phyloP scores from a whole-genome alignment of 176 grass and related monocot genomes.

The Oryza coarctata region DNA sequence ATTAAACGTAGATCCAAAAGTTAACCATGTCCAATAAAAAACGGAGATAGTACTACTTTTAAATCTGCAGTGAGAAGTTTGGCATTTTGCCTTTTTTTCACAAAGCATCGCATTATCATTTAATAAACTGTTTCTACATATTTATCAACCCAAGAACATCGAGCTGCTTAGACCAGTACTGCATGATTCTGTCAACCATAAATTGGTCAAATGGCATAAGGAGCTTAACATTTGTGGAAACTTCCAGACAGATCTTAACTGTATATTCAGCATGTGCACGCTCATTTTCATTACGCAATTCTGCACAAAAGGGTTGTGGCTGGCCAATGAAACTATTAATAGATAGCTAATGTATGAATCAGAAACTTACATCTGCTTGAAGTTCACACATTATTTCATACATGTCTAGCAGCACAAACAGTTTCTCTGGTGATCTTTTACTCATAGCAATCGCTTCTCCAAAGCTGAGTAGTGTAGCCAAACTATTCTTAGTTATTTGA shows the following conservation, averaged over 20 bases:
- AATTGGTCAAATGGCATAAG: background rate
- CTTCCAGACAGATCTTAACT: background rate
- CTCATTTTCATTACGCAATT: background rate
- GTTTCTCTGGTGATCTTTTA: constrained; percentile 93
- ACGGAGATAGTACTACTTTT: too few species aligned
- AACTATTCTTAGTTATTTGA: constrained; percentile 79
- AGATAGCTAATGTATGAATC: background rate
- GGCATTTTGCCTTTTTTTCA: background rate
- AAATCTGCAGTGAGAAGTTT: background rate
- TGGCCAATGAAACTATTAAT: background rate
- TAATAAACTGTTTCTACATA: constrained; percentile 5
- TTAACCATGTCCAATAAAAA: too few species aligned
- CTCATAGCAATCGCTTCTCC: constrained; percentile 97
- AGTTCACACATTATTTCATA: constrained; percentile 98
- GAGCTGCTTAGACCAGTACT: background rate
- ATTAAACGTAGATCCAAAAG: too few species aligned
- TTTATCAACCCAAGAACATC: background rate
- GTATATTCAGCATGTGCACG: background rate
- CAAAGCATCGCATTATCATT: background rate
- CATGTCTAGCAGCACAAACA: constrained; percentile 96
- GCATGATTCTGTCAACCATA: background rate
- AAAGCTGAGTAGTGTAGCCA: constrained; percentile 86
- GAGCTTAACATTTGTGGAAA: background rate
- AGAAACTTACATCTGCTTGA: constrained; percentile 78
- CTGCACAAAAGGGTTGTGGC: background rate